phyloP scores from a whole-genome alignment of 192 early-diverging fungal genomes.

The Glomus cerebriforme region DNA sequence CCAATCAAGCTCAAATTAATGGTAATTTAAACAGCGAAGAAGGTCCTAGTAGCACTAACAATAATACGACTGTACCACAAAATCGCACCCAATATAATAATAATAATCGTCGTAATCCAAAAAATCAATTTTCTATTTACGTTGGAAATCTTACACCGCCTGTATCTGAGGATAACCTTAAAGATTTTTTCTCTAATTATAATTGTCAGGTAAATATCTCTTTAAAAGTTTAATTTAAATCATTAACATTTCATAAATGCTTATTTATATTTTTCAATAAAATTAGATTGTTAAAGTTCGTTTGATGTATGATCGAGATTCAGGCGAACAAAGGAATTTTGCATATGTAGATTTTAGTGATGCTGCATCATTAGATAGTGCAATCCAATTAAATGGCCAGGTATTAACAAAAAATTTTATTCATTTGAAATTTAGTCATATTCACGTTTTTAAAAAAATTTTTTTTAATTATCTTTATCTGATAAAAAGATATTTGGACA shows the following conservation, averaged over 20 bases:
- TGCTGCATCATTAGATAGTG: constrained; percentile 1
- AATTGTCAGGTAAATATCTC: neutral
- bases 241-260: neutral
- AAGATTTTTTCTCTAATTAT: neutral
- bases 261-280: neutral
- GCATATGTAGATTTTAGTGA: constrained; percentile 24
- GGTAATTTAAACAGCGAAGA: neutral
- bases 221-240: neutral
- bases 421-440: neutral
- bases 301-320: neutral
- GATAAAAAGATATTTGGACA: neutral
- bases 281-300: constrained; percentile 13
- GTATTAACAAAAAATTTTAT: neutral
- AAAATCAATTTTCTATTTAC: neutral
- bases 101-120: neutral
- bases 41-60: neutral
- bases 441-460: neutral
- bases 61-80: neutral
- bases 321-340: neutral
- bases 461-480: neutral
- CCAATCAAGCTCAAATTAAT: neutral
- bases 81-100: neutral
- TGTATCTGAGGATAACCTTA: constrained; percentile 2
- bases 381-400: constrained; percentile 22
- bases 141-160: neutral